These are phyloP conservation scores for Yamagishiella unicocca DNA, from an alignment of 139 green algal genomes.

Conservation along the genomic window DNA sequence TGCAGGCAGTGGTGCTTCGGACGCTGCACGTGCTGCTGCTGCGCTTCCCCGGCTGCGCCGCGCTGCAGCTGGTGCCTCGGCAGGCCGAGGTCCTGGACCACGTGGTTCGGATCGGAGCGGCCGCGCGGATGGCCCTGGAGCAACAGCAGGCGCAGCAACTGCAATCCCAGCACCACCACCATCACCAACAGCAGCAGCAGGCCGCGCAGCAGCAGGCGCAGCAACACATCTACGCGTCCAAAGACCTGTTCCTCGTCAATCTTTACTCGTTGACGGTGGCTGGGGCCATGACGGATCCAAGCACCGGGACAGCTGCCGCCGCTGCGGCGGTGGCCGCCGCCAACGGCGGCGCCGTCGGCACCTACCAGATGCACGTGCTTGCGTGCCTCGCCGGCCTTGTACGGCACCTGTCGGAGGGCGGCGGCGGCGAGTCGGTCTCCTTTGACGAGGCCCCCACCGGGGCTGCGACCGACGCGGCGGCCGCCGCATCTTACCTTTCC, in stretches of 20 bases:
- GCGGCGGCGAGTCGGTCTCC: constrained; percentile 14
- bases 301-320: too few relatives aligned
- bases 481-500: background rate
- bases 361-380: constrained; percentile 11
- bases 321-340: background rate
- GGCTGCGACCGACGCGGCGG: background rate
- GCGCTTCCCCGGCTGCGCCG: constrained; percentile 23
- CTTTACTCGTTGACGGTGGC: constrained; percentile 24
- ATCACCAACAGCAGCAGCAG: background rate
- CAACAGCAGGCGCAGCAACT: constrained; percentile 10
- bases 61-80: constrained; percentile 11
- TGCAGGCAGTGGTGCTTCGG: constrained; percentile 49
- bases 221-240: constrained; percentile 5
- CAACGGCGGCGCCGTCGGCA: background rate
- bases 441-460: constrained; percentile 16
- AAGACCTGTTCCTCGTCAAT: constrained; percentile 52
- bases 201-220: background rate
- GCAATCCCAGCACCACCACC: background rate
- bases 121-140: background rate
- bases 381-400: constrained; percentile 35
- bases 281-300: background rate
- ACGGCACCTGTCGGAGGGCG: constrained; percentile 46
- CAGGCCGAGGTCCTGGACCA: constrained; percentile 7
- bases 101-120: background rate
- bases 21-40: constrained; percentile 50